Evolutionary conservation across 805 yeast species (phyloP), one percentile per base, ranked within the genome.

Genomic region (Teunomyces stri): DNA sequence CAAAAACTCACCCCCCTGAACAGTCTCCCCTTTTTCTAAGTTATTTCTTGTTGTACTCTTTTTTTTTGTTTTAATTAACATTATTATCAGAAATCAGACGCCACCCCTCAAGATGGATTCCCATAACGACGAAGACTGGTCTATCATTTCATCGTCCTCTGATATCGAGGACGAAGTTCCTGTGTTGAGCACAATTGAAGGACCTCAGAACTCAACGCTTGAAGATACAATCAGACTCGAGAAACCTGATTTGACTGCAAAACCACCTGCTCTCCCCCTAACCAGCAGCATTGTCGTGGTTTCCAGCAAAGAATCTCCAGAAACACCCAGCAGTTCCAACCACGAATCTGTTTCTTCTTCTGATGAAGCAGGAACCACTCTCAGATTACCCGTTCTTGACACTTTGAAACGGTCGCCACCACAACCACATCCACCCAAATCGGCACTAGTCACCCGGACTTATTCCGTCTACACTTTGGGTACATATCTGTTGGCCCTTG

Each of bases 101-200:
- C 48, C 37, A 49, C 57, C 27, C 40, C 40, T 22, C 27, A 21
- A 37, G 13, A 37, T 37, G 40, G 29, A 20, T 37, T n/a, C 40
- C 40, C 40, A 37, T 29, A 37, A 15, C 29, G 76, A 72, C 41
- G 77, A 72, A 58, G 77, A 72, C 40, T 72, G 77, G 77, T 65
- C 76, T 5, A 67, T 72, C 35, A 72, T 72, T 16, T 69, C 74
- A 6, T 71, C 76, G 9, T 64, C 66, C 33, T 70, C 76, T 1
- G 77, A 72, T 37, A 47, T 65, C 22, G 71, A 68, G 36, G 70
- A 67, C 30, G 74, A 68, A 11, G 63, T 58, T 31, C 54, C 65
- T 11, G 55, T 64, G 16, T 51, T 49, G 31, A 38, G 46, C 22
- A 50, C 57, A 20, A 12, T n/a, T 29, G 48, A 36, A 18, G 42